A percentile compares a stretch with the other conserved stretches of the same genome.
Conservation (phyloP, 768 basidiomycete genomes). For the Boletus bicolor region DNA sequence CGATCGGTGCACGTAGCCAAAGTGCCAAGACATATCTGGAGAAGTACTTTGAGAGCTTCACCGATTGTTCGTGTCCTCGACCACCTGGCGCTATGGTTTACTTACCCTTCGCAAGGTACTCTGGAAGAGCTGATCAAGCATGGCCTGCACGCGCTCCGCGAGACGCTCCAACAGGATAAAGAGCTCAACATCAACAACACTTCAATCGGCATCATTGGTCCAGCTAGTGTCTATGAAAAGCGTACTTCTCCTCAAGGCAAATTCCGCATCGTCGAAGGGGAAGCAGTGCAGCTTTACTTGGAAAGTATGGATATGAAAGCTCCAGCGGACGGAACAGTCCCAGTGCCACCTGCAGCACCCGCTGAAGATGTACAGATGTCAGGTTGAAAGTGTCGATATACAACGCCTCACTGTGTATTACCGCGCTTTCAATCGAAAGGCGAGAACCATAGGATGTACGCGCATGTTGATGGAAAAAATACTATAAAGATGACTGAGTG, state of each 20-base stretch:
- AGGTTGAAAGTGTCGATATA: conserved; percentile 42
- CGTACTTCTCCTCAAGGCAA: conserved; percentile 48
- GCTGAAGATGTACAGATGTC: conserved; percentile 85
- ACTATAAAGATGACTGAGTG: conserved; percentile 23
- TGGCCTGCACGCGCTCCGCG: conserved; percentile 90
- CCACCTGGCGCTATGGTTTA: background rate
- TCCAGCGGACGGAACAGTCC: conserved; percentile 36
- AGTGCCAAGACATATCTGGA: conserved; percentile 99
- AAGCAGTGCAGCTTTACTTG: conserved; percentile 70
- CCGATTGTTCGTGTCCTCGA: conserved; percentile 58
- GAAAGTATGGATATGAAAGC: conserved; percentile 76
- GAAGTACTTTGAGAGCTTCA: conserved; percentile 86
- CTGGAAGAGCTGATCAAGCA: conserved; percentile 89
- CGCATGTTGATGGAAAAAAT: background rate
- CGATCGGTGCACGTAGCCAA: conserved; percentile 96
- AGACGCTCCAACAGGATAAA: conserved; percentile 98
- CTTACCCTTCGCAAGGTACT: conserved; percentile 47
- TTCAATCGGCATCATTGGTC: conserved; percentile 89
- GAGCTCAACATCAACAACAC: conserved; percentile 92
- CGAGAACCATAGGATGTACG: background rate
- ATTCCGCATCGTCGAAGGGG: conserved; percentile 89
- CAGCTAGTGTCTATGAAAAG: conserved; percentile 57
- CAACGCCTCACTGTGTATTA: conserved; percentile 9
- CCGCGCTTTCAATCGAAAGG: conserved; percentile 2
- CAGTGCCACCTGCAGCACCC: conserved; percentile 37